These are phyloP conservation scores for Mucuna pruriens DNA, from an alignment of 306 rosid genomes.

Conservation along the genomic window DNA sequence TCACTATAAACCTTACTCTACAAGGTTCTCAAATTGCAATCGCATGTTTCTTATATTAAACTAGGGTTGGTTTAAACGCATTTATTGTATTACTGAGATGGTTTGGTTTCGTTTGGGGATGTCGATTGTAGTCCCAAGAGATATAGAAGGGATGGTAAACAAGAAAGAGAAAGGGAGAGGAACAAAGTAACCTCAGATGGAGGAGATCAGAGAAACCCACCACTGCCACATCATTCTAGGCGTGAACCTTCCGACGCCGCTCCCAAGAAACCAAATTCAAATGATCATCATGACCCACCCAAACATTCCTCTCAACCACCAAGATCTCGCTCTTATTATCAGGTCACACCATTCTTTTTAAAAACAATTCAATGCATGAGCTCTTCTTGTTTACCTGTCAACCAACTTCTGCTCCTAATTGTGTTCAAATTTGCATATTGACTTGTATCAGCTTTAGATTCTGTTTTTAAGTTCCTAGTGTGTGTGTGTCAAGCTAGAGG, in stretches of 20 bases:
- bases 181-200: conserved; percentile 48
- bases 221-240: conserved; percentile 43
- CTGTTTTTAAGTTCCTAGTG: background rate
- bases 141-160: conserved; percentile 73
- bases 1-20: background rate
- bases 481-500: background rate
- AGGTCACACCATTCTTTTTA: conserved; percentile 50
- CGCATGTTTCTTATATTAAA: background rate
- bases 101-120: conserved; percentile 24
- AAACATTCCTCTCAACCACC: conserved; percentile 59
- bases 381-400: background rate
- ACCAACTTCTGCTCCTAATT: background rate
- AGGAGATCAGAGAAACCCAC: conserved; percentile 50
- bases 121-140: conserved; percentile 69
- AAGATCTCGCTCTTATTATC: conserved; percentile 62
- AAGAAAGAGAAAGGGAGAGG: conserved; percentile 49
- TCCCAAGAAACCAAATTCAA: conserved; percentile 45
- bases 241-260: conserved; percentile 49
- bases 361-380: conserved; percentile 1
- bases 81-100: background rate
- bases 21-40: background rate
- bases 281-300: conserved; percentile 44
- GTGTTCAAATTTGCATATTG: background rate
- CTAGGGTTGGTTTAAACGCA: background rate
- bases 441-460: background rate